Percentiles rank a stretch among this genome's conserved stretches.
phyloP scores from a whole-genome alignment of 345 rosid genomes.

The Eucalyptus virginea region DNA sequence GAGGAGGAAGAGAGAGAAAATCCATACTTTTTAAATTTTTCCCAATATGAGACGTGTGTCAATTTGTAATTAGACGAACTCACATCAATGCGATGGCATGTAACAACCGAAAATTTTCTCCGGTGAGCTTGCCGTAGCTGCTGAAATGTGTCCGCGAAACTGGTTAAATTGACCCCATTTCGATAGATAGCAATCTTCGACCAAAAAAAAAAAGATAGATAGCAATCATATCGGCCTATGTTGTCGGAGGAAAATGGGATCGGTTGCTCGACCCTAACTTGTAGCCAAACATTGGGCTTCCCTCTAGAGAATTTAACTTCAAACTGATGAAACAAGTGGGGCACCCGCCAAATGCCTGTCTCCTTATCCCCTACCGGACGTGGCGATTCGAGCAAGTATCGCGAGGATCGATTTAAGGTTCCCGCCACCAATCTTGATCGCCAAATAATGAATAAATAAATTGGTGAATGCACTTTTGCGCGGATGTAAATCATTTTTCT shows the following conservation, averaged over 20 bases:
- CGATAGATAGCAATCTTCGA: not conserved
- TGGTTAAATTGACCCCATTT: not conserved
- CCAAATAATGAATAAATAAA: not conserved
- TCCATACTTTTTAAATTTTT: not conserved
- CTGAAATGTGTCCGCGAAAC: not conserved
- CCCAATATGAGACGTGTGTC: not conserved
- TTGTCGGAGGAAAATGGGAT: not conserved
- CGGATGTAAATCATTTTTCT: not conserved
- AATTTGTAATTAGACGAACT: not conserved
- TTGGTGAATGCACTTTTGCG: not conserved
- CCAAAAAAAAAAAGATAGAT: too few species aligned
- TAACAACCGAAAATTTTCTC: not conserved
- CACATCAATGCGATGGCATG: not conserved
- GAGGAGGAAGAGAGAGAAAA: not conserved
- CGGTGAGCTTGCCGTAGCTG: not conserved
- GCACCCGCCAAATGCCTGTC: not conserved
- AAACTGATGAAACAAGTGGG: not conserved
- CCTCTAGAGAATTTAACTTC: not conserved
- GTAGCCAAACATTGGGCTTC: not conserved
- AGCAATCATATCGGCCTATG: not conserved
- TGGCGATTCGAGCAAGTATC: not conserved
- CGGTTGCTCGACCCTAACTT: not conserved
- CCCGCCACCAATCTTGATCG: not conserved
- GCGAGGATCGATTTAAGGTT: not conserved
- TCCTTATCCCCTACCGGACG: not conserved